These are phyloP conservation scores for Penicillium sp. DNA, from an alignment of 2,329 filamentous ascomycete species.

Conservation along the genomic window DNA sequence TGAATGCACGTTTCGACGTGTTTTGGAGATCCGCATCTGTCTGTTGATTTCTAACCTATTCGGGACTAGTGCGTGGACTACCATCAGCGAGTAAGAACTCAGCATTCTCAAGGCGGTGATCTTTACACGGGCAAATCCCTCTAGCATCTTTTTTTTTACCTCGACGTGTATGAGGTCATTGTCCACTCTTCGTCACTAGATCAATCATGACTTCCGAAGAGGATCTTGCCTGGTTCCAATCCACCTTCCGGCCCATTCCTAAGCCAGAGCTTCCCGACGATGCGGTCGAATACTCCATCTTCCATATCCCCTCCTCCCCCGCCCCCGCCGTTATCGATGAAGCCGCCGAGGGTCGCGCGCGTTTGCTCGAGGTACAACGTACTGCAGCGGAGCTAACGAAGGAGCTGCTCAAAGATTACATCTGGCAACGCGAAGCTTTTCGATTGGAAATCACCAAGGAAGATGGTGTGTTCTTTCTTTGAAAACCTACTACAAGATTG, in stretches of 20 bases:
- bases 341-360: conserved; percentile 54
- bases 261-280: conserved; percentile 73
- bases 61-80: conserved; percentile 30
- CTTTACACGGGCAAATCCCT: conserved; percentile 3
- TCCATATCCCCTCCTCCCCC: conserved; percentile 62
- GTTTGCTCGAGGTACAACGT: conserved; percentile 72
- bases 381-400: conserved; percentile 65
- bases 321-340: conserved; percentile 57
- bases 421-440: conserved; percentile 90
- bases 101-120: background rate
- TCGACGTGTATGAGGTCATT: conserved; percentile 37
- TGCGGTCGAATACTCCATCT: conserved; percentile 81
- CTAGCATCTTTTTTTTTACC: conserved; percentile 26
- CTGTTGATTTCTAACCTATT: conserved; percentile 47
- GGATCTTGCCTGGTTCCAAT: conserved; percentile 66
- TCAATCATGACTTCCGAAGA: conserved; percentile 51
- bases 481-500: background rate
- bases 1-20: conserved; percentile 26
- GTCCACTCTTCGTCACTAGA: conserved; percentile 6
- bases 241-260: conserved; percentile 66
- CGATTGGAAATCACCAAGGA: conserved; percentile 64
- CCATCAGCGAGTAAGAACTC: conserved; percentile 16
- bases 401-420: conserved; percentile 75
- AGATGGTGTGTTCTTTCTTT: conserved; percentile 54
- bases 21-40: conserved; percentile 25